Evolutionary conservation across 139 green algal species (phyloP), one percentile per base, ranked within the genome.

Genomic region (Closterium sp.): DNA sequence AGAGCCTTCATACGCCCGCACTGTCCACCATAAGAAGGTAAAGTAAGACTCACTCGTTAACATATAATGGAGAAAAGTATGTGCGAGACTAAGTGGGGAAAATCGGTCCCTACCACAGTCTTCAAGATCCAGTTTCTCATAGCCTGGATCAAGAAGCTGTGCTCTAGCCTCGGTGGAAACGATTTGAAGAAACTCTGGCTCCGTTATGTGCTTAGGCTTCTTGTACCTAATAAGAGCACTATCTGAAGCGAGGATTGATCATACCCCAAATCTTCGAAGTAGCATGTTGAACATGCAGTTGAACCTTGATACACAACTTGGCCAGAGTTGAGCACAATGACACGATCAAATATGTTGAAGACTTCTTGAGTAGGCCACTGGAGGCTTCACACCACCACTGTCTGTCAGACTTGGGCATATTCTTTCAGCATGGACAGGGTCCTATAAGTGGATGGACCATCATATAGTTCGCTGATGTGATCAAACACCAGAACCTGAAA

Each of bases 311-410:
- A 95, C 25, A 95, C n/a, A 34, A 95, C 30, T 31, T 31, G 92
- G 76, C 92, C 92, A 9, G 30, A 23, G 69, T 93, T 35, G 10
- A 94, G 87, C 34, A 97, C 89, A 21, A 97, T 84, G 30, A 97
- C 55, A 36, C 91, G 95, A 83, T 97, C 96, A 90, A 97, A 97
- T 32, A 97, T 94, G 21, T 95, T 81, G 34, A 95, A 91, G 6
- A 93, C 90, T 92, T 98, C 97, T 21, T 97, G 97, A 0, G 95
- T 92, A 0, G 97, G 97, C 95, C 55, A 76, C 25, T 76, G 55
- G 4, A 76, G 25, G 9, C 55, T 76, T 16, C 55, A 76, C 25
- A 76, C 55, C 55, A 76, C 55, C 55, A 76, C 55, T 76, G 55
- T 76, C 55, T 76, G 55, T 76, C 55, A 19, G 55, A 76, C 16